Evolutionary conservation across 1,284 basidiomycete genomes (phyloP).

Genomic region (Cryptococcus deneoformans): DNA sequence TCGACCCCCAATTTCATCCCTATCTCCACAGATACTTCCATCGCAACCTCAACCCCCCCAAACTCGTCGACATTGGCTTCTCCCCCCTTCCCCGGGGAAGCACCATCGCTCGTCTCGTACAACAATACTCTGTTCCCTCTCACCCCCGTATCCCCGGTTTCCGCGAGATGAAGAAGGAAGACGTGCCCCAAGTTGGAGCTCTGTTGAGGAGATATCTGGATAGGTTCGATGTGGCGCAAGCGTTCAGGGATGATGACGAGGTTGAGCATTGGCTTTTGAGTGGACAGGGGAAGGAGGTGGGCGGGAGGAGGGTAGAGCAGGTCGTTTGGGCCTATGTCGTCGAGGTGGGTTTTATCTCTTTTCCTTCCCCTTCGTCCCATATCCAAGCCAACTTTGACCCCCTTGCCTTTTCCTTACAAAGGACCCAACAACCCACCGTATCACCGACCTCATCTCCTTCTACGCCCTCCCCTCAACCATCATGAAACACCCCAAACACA

Average conservation of each 20-base stretch:
- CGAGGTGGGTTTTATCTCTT: slow-evolving; percentile 61
- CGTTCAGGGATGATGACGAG: slow-evolving; percentile 71
- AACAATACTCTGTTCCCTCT: slow-evolving; percentile 63
- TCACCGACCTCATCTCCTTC: slow-evolving; percentile 97
- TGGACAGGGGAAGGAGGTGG: slow-evolving; percentile 67
- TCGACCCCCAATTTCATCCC: background rate
- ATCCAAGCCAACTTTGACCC: background rate
- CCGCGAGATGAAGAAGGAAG: slow-evolving; percentile 81
- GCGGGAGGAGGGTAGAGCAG: slow-evolving; percentile 64
- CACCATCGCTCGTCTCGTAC: slow-evolving; percentile 83
- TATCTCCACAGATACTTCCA: slow-evolving; percentile 72
- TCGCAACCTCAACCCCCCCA: slow-evolving; percentile 85
- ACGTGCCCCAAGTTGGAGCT: slow-evolving; percentile 68
- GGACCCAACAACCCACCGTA: slow-evolving; percentile 74
- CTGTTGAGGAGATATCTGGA: slow-evolving; percentile 80
- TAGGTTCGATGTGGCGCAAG: slow-evolving; percentile 79
- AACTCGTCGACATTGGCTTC: slow-evolving; percentile 90
- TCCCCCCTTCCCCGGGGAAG: slow-evolving; percentile 77
- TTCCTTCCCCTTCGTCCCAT: background rate
- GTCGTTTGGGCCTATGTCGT: slow-evolving; percentile 97
- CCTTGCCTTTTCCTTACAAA: slow-evolving; percentile 39
- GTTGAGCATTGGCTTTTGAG: slow-evolving; percentile 83
- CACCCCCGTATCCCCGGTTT: slow-evolving; percentile 60
- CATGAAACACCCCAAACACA: slow-evolving; percentile 50
- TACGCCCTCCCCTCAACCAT: slow-evolving; percentile 83